Conservation (phyloP, 768 basidiomycete genomes). For the Leccinum boreale region DNA sequence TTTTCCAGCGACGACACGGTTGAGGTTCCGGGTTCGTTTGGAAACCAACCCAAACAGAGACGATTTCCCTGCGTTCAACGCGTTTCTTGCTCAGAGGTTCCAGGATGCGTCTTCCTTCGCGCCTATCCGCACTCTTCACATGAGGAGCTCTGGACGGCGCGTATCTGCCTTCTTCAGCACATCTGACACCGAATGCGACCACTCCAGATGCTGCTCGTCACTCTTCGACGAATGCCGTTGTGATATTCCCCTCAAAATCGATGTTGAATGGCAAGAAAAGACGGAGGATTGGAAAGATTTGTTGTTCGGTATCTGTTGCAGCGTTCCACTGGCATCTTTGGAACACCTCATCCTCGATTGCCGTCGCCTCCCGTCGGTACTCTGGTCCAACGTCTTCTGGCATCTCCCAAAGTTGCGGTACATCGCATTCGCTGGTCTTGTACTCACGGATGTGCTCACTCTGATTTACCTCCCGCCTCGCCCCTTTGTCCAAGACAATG, state of each 20-base stretch:
- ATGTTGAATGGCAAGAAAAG: not conserved
- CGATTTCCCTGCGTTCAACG: not conserved
- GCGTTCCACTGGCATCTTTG: not conserved
- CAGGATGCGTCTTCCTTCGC: not conserved
- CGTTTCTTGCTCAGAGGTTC: not conserved
- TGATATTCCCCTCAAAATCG: not conserved
- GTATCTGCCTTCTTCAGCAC: not conserved
- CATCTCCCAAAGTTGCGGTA: not conserved
- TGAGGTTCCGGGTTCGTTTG: not conserved
- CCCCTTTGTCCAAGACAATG: not conserved
- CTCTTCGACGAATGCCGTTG: not conserved
- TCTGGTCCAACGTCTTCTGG: not conserved
- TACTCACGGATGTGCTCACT: not conserved
- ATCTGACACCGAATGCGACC: not conserved
- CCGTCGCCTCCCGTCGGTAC: not conserved
- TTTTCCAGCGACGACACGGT: not conserved
- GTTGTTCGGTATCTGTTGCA: not conserved
- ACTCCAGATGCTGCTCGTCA: not conserved
- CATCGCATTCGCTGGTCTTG: not conserved
- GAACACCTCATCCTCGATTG: not conserved
- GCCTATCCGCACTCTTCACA: not conserved
- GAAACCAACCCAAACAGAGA: not conserved
- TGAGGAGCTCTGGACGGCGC: too few species aligned
- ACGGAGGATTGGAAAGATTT: not conserved
- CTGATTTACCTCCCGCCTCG: not conserved